Percentiles rank a stretch among this genome's conserved stretches.
Conservation (phyloP, 2,329 filamentous ascomycete genomes). For the Clarireedia monteithiana region DNA sequence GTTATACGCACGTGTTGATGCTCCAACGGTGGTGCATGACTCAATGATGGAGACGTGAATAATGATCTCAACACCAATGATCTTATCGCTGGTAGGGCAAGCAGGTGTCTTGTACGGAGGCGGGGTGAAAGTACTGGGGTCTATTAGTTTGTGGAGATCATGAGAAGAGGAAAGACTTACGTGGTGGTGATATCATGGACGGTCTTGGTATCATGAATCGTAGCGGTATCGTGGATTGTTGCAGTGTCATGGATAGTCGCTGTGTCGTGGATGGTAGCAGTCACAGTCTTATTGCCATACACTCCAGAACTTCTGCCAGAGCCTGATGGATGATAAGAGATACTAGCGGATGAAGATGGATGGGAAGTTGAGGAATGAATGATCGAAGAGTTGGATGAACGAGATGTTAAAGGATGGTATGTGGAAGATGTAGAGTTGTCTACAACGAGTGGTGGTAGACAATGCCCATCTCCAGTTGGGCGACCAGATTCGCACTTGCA, state of each 20-base stretch:
- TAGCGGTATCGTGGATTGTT: neutral
- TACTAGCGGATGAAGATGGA: conserved; percentile 6
- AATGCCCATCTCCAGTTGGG: conserved; percentile 24
- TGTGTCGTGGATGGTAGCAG: conserved; percentile 5
- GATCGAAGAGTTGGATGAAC: no score
- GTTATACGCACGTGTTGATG: neutral
- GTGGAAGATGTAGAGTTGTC: conserved; percentile 3
- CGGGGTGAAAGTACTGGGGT: conserved; percentile 12
- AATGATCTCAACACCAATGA: conserved; percentile 30
- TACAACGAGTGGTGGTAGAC: conserved; percentile 8
- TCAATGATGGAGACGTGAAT: conserved; percentile 27
- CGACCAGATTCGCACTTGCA: conserved; percentile 32
- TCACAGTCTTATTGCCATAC: conserved; percentile 12
- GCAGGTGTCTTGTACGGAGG: conserved; percentile 15
- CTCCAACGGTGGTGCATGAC: conserved; percentile 19
- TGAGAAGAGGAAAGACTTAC: no score
- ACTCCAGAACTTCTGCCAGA: neutral
- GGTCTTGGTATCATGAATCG: conserved; percentile 3
- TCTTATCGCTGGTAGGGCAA: conserved; percentile 8
- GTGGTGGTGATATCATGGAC: neutral
- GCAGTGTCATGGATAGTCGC: neutral
- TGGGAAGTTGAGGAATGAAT: no score
- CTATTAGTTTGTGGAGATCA: neutral
- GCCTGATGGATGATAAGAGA: conserved; percentile 1
- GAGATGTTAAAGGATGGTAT: neutral